Conservation (phyloP, 2,329 filamentous ascomycete genomes). For the Albifimbria verrucaria region DNA sequence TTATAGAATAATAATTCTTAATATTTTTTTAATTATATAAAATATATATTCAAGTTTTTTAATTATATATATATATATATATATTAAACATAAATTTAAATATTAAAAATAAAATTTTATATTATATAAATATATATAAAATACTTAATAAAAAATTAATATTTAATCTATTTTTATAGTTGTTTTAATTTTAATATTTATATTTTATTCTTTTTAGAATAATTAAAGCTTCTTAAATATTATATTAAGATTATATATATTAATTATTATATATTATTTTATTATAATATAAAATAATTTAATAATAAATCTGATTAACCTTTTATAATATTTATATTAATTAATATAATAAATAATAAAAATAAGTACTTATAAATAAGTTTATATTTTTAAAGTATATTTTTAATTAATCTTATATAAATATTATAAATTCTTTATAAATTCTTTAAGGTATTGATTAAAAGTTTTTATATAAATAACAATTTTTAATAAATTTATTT, state of each 20-base stretch:
- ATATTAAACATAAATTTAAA: too few relatives aligned
- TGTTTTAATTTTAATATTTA: neutral
- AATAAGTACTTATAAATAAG: too few relatives aligned
- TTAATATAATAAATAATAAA: conserved; percentile 3
- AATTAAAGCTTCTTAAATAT: conserved; percentile 3
- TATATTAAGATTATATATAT: conserved; percentile 2
- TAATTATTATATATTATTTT: conserved; percentile 2
- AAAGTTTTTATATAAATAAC: neutral
- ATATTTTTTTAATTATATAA: conserved; percentile 2
- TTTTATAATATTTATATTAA: conserved; percentile 4
- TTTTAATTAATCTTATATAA: neutral
- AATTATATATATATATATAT: neutral
- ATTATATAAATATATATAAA: conserved; percentile 1
- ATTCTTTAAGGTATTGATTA: neutral
- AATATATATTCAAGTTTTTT: neutral
- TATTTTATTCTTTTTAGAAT: conserved; percentile 2
- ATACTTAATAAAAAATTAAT: conserved; percentile 1
- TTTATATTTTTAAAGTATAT: conserved; percentile 5
- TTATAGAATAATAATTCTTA: neutral
- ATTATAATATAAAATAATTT: neutral
- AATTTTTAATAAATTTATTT: neutral
- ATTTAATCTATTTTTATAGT: neutral
- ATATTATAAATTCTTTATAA: neutral
- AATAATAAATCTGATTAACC: neutral
- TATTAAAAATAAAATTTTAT: too few relatives aligned